Evolutionary conservation across 2,329 filamentous ascomycete species (phyloP).

Genomic region (Cryphonectria nitschkei): DNA sequence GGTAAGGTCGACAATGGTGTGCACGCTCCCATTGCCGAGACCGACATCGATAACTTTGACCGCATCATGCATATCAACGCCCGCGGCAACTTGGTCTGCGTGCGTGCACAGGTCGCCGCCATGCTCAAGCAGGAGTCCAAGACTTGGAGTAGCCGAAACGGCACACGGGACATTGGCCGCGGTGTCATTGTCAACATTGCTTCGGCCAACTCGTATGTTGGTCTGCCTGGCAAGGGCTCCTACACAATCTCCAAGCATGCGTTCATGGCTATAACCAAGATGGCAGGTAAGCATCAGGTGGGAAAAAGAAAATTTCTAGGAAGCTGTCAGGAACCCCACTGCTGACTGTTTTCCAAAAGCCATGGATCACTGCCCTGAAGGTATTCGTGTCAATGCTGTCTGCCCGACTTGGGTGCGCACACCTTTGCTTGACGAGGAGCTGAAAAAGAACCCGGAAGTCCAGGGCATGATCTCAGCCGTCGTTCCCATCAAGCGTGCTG

Average conservation of each 20-base stretch:
- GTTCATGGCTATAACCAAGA: slow-evolving; percentile 30
- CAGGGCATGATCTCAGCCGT: slow-evolving; percentile 28
- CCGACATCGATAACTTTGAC: slow-evolving; percentile 31
- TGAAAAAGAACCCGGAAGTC: slow-evolving; percentile 30
- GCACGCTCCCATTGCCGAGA: slow-evolving; percentile 29
- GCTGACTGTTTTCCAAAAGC: slow-evolving; percentile 14
- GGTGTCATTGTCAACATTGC: slow-evolving; percentile 31
- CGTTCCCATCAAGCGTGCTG: slow-evolving; percentile 29
- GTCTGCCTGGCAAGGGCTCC: slow-evolving; percentile 28
- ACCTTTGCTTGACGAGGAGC: slow-evolving; percentile 27
- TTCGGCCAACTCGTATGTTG: slow-evolving; percentile 30
- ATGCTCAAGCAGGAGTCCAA: slow-evolving; percentile 31
- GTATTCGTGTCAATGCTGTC: slow-evolving; percentile 32
- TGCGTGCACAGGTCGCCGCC: slow-evolving; percentile 26
- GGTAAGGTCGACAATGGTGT: slow-evolving; percentile 29
- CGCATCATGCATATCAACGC: slow-evolving; percentile 33
- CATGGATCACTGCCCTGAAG: slow-evolving; percentile 28
- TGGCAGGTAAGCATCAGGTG: slow-evolving; percentile 26
- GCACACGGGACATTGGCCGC: slow-evolving; percentile 30
- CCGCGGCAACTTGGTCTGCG: slow-evolving; percentile 30
- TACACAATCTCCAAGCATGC: slow-evolving; percentile 34
- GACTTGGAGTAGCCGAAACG: slow-evolving; percentile 30
- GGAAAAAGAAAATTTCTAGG: neutral
- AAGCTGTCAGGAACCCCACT: neutral
- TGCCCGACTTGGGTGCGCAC: slow-evolving; percentile 31